A percentile compares a stretch with the other conserved stretches of the same genome.
Conservation (phyloP, 805 yeast species). For the Peterozyma xylosa region DNA sequence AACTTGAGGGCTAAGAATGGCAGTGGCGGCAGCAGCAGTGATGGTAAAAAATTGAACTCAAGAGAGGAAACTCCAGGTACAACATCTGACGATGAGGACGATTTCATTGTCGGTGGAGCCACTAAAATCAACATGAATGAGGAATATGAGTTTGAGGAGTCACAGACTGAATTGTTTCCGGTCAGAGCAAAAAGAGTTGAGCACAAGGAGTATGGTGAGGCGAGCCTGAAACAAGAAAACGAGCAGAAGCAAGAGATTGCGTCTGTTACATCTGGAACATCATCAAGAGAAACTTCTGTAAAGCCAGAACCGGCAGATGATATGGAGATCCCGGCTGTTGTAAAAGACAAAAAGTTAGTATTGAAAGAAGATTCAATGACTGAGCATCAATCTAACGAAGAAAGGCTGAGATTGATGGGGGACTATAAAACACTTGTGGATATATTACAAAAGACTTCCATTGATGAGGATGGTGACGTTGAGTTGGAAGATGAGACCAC, state of each 20-base stretch:
- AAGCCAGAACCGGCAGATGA: conserved; percentile 11
- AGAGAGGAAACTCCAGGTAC: conserved; percentile 9
- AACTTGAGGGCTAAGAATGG: conserved; percentile 20
- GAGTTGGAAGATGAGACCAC: conserved; percentile 2
- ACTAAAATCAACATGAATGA: conserved; percentile 58
- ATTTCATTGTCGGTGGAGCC: conserved; percentile 22
- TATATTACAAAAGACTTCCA: conserved; percentile 16
- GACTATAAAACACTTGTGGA: conserved; percentile 31
- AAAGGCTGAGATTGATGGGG: conserved; percentile 22
- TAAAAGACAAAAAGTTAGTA: not conserved
- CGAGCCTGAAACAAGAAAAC: conserved; percentile 6
- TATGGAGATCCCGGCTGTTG: not conserved
- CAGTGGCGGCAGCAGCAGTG: not conserved
- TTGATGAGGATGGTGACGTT: conserved; percentile 18
- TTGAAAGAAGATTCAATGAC: conserved; percentile 7
- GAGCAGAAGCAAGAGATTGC: conserved; percentile 15
- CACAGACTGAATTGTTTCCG: conserved; percentile 57
- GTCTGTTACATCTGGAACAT: conserved; percentile 21
- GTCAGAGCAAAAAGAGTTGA: conserved; percentile 57
- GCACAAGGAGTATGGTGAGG: conserved; percentile 28
- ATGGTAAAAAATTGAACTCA: conserved; percentile 6
- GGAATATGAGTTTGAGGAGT: conserved; percentile 43
- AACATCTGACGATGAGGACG: conserved; percentile 29
- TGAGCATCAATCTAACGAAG: conserved; percentile 24
- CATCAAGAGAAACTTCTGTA: conserved; percentile 16